A percentile compares a stretch with the other conserved stretches of the same genome.
phyloP scores from a whole-genome alignment of 139 green algal species.

The Trebouxia sp. region DNA sequence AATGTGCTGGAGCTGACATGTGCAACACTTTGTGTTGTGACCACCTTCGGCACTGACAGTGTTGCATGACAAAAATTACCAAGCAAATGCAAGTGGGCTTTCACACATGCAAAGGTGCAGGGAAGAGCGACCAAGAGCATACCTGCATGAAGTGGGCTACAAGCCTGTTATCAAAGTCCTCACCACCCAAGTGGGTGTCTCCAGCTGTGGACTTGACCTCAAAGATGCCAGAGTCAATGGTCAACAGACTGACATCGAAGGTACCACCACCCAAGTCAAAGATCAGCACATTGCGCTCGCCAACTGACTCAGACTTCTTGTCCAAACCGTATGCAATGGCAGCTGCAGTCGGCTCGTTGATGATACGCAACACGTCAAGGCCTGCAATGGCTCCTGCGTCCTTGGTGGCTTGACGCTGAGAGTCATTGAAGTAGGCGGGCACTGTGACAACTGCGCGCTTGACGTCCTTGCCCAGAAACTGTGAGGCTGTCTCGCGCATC shows the following conservation, averaged over 20 bases:
- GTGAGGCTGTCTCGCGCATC: conserved; percentile 94
- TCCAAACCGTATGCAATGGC: conserved; percentile 92
- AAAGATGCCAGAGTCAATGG: conserved; percentile 90
- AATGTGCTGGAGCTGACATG: too few species aligned
- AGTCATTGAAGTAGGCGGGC: conserved; percentile 99
- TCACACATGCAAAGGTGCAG: neutral
- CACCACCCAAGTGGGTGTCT: conserved; percentile 88
- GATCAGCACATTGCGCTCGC: conserved; percentile 82
- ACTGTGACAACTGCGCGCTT: conserved; percentile 96
- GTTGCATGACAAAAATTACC: too few species aligned
- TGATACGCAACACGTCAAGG: conserved; percentile 95
- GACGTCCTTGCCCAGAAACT: conserved; percentile 75
- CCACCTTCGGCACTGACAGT: too few species aligned
- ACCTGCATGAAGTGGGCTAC: conserved; percentile 77
- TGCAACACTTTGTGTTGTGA: too few species aligned
- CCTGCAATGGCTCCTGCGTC: conserved; percentile 95
- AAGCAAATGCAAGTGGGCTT: too few species aligned
- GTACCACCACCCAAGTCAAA: conserved; percentile 86
- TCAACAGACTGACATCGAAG: conserved; percentile 88
- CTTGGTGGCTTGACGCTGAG: conserved; percentile 97
- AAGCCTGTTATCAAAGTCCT: conserved; percentile 88
- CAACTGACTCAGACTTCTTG: conserved; percentile 57
- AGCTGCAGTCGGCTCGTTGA: conserved; percentile 97
- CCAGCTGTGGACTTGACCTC: conserved; percentile 88
- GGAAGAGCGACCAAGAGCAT: conserved; percentile 30